Conservation (phyloP, 345 rosid species). For the Populus nigra region DNA sequence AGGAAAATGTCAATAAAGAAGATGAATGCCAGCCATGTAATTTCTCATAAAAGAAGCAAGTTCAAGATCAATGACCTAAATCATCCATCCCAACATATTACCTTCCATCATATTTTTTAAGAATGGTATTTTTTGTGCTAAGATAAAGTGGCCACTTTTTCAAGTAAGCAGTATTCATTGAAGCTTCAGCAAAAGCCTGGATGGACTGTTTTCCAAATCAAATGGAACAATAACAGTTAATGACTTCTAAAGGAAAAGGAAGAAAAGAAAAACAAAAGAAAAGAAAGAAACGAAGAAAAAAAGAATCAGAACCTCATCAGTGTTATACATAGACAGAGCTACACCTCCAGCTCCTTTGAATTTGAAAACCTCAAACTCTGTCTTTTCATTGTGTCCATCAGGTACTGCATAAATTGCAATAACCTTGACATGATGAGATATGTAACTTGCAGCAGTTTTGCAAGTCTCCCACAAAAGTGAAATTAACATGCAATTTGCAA, state of each 20-base stretch:
- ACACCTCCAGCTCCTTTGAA: constrained; percentile 93
- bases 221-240: constrained; percentile 1
- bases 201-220: constrained; percentile 59
- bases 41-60: not conserved
- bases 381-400: constrained; percentile 65
- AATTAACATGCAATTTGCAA: not conserved
- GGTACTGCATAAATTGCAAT: constrained; percentile 41
- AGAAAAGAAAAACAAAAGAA: not conserved
- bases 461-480: not conserved
- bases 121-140: constrained; percentile 96
- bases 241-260: not conserved
- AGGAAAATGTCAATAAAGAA: not conserved
- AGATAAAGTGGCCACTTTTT: constrained; percentile 99
- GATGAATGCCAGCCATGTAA: not conserved
- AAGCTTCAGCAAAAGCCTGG: constrained; percentile 86
- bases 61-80: not conserved
- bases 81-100: constrained; percentile 16
- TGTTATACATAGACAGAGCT: constrained; percentile 87
- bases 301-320: constrained; percentile 66
- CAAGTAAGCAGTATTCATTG: constrained; percentile 87
- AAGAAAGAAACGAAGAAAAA: not conserved
- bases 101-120: constrained; percentile 99
- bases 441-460: not conserved
- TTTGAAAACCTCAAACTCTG: constrained; percentile 76
- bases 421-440: not conserved